These are phyloP conservation scores for Backusella parvicylindrica DNA, from an alignment of 192 early-diverging fungal genomes.

Conservation along the genomic window DNA sequence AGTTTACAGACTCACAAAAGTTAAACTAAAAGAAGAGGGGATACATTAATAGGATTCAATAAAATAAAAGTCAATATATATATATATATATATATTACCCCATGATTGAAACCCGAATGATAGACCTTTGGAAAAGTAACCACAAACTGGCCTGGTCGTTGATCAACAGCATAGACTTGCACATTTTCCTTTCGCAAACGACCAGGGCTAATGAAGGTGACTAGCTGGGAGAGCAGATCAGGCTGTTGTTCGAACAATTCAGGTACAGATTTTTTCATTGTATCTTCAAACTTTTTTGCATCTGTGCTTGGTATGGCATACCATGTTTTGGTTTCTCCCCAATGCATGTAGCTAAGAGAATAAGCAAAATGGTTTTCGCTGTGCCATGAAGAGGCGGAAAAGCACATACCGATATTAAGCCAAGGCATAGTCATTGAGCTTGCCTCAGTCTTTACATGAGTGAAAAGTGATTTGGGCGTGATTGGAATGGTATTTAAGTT, in stretches of 20 bases:
- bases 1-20: conserved; percentile 96
- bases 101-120: conserved; percentile 97
- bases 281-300: conserved; percentile 78
- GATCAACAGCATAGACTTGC: conserved; percentile 73
- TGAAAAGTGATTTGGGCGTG: conserved; percentile 77
- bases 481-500: conserved; percentile 90
- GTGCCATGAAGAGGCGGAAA: conserved; percentile 97
- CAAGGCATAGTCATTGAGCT: conserved; percentile 97
- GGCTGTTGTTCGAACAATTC: conserved; percentile 89
- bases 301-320: conserved; percentile 86
- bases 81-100: conserved; percentile 48
- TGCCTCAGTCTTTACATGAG: conserved; percentile 86
- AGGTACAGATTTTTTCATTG: conserved; percentile 75
- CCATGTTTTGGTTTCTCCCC: conserved; percentile 97
- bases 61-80: background rate
- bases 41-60: background rate
- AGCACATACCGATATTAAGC: conserved; percentile 95
- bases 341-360: conserved; percentile 94
- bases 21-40: conserved; percentile 61
- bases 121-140: conserved; percentile 94
- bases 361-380: conserved; percentile 97
- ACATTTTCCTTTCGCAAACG: conserved; percentile 68
- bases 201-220: conserved; percentile 85
- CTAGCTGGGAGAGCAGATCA: conserved; percentile 90
- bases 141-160: conserved; percentile 90